These are phyloP conservation scores for Fagus crenata DNA, from an alignment of 306 rosid species.

Conservation along the genomic window DNA sequence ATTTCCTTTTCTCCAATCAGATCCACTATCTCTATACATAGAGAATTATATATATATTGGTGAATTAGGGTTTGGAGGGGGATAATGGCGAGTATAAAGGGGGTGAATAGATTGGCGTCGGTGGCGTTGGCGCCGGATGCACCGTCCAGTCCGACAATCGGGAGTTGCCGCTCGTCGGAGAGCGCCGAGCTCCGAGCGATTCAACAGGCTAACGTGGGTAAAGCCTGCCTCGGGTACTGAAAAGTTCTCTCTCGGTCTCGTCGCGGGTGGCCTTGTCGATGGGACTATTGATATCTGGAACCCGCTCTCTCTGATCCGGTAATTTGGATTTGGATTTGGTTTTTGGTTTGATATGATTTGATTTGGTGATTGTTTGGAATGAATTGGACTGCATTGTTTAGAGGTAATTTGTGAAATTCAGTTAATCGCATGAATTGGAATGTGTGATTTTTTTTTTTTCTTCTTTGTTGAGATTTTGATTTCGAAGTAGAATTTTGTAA, in stretches of 20 bases:
- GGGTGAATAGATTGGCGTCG: too few relatives aligned
- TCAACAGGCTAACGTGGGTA: conserved; percentile 83
- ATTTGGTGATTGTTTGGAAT: conserved; percentile 15
- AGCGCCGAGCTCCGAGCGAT: conserved; percentile 83
- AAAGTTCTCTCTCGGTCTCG: conserved; percentile 63
- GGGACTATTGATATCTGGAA: conserved; percentile 93
- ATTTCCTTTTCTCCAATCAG: too few relatives aligned
- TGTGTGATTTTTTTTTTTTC: too few relatives aligned
- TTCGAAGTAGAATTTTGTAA: too few relatives aligned
- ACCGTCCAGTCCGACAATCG: conserved; percentile 90
- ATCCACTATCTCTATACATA: too few relatives aligned
- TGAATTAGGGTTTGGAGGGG: too few relatives aligned
- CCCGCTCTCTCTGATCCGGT: conserved; percentile 86
- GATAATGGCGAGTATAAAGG: too few relatives aligned
- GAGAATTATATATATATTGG: too few relatives aligned
- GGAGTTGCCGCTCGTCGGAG: conserved; percentile 74
- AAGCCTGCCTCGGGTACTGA: conserved; percentile 46
- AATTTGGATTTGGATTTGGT: too few relatives aligned
- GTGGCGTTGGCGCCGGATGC: too few relatives aligned
- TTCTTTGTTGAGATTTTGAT: too few relatives aligned
- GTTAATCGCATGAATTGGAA: too few relatives aligned
- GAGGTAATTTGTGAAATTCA: neutral
- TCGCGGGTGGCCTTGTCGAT: conserved; percentile 91
- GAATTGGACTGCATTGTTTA: conserved; percentile 12
- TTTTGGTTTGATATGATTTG: conserved; percentile 26